Percentiles rank a stretch among this genome's conserved stretches.
These are phyloP conservation scores for Ambrosiella cleistominuta DNA, from an alignment of 2,329 filamentous ascomycete genomes.

Conservation along the genomic window DNA sequence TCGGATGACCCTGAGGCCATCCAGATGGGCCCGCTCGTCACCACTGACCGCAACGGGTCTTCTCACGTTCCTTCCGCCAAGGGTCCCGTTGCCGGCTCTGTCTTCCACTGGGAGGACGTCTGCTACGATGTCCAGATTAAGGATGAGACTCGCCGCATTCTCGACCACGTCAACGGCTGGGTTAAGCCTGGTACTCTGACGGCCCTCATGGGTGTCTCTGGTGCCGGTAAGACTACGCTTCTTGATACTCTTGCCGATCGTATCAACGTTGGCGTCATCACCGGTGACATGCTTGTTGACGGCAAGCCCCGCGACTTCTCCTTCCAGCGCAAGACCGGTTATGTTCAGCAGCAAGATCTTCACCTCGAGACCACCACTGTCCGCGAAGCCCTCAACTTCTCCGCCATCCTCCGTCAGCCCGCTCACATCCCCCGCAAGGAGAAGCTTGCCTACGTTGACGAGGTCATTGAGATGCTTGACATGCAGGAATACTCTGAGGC, in stretches of 20 bases:
- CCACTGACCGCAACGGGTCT: constrained; percentile 24
- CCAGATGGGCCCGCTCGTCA: constrained; percentile 31
- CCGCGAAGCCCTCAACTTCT: constrained; percentile 74
- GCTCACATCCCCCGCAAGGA: constrained; percentile 52
- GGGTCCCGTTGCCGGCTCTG: constrained; percentile 34
- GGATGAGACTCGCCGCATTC: constrained; percentile 46
- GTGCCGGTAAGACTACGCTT: constrained; percentile 28
- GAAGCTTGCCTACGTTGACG: constrained; percentile 74
- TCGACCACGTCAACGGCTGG: constrained; percentile 73
- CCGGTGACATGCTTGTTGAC: constrained; percentile 49
- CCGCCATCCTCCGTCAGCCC: constrained; percentile 70
- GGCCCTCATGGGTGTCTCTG: constrained; percentile 50
- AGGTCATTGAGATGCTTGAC: constrained; percentile 77
- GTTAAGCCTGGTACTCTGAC: constrained; percentile 79
- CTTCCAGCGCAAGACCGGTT: constrained; percentile 49
- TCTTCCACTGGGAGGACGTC: constrained; percentile 75
- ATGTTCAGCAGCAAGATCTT: constrained; percentile 76
- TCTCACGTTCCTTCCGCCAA: constrained; percentile 10
- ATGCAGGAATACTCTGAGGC: constrained; percentile 86
- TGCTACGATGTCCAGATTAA: constrained; percentile 69
- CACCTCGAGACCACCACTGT: constrained; percentile 74
- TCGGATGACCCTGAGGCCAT: constrained; percentile 42
- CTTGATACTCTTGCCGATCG: constrained; percentile 29
- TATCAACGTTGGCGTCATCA: constrained; percentile 43
- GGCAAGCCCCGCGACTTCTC: constrained; percentile 36